These are phyloP conservation scores for Cryptococcus sp. DNA, from an alignment of 1,284 basidiomycete species.

Conservation along the genomic window DNA sequence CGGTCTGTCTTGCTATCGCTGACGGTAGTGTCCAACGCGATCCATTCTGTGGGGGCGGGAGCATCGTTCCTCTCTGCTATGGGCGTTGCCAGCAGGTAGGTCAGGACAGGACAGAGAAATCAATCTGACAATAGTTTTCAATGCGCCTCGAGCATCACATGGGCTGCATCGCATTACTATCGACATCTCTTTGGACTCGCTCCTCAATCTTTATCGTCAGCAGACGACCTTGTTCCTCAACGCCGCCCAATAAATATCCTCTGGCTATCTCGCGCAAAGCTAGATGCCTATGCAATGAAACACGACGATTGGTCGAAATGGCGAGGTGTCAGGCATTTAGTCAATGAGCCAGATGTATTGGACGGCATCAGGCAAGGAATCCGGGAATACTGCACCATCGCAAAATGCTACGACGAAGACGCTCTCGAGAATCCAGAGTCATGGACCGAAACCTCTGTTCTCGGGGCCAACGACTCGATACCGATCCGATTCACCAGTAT, in stretches of 20 bases:
- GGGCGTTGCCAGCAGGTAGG: slow-evolving; percentile 23
- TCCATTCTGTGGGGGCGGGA: slow-evolving; percentile 40
- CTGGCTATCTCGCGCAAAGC: slow-evolving; percentile 37
- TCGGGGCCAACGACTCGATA: not conserved
- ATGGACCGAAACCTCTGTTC: slow-evolving; percentile 15
- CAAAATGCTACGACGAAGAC: slow-evolving; percentile 28
- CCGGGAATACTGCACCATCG: slow-evolving; percentile 14
- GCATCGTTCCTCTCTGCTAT: slow-evolving; percentile 40
- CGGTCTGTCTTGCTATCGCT: not conserved
- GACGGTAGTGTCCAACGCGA: slow-evolving; percentile 32
- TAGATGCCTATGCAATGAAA: slow-evolving; percentile 28
- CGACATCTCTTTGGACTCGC: slow-evolving; percentile 40
- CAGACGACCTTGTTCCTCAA: slow-evolving; percentile 1
- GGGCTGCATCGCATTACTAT: slow-evolving; percentile 43
- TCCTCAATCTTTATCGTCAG: slow-evolving; percentile 13
- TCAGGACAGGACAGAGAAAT: not conserved
- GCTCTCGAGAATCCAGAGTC: slow-evolving; percentile 27
- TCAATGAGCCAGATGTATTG: slow-evolving; percentile 36
- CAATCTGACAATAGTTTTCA: slow-evolving; percentile 12
- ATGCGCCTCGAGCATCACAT: slow-evolving; percentile 39
- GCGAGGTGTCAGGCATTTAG: slow-evolving; percentile 35
- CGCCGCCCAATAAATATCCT: slow-evolving; percentile 36
- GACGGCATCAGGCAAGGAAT: slow-evolving; percentile 18
- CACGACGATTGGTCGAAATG: slow-evolving; percentile 35
- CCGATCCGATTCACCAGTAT: slow-evolving; percentile 30